These are phyloP conservation scores for Cicer yamashitae DNA, from an alignment of 306 rosid species.

Conservation along the genomic window DNA sequence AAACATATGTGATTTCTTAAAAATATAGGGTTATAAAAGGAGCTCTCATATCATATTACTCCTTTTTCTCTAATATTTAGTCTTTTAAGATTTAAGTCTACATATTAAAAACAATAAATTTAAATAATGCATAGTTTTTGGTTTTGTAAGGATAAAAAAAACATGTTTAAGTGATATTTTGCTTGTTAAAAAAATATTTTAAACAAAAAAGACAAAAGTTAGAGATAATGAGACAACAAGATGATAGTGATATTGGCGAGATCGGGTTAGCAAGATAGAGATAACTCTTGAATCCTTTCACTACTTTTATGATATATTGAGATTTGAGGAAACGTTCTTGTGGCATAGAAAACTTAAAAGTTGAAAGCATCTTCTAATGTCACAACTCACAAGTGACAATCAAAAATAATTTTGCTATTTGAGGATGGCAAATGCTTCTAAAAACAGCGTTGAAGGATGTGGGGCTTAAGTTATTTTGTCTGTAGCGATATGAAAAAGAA, in stretches of 20 bases:
- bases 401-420: conserved; percentile 38
- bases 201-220: no score
- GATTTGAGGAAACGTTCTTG: not conserved
- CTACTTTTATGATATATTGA: conserved; percentile 10
- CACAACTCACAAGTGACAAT: not conserved
- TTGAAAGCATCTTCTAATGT: conserved; percentile 36
- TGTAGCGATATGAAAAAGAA: not conserved
- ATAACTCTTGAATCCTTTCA: conserved; percentile 36
- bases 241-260: conserved; percentile 23
- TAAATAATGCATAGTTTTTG: no score
- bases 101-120: no score
- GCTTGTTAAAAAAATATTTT: no score
- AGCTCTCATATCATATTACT: no score
- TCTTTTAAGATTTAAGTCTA: no score
- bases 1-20: no score
- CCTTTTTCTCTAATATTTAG: no score
- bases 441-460: not conserved
- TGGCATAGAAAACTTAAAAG: conserved; percentile 12
- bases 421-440: conserved; percentile 17
- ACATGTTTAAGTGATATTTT: no score
- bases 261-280: conserved; percentile 25
- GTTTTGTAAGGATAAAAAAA: no score
- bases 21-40: no score
- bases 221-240: not conserved
- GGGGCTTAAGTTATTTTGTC: conserved; percentile 27